These are phyloP conservation scores for Saitozyma podzolica DNA, from an alignment of 768 basidiomycete genomes.

Conservation along the genomic window DNA sequence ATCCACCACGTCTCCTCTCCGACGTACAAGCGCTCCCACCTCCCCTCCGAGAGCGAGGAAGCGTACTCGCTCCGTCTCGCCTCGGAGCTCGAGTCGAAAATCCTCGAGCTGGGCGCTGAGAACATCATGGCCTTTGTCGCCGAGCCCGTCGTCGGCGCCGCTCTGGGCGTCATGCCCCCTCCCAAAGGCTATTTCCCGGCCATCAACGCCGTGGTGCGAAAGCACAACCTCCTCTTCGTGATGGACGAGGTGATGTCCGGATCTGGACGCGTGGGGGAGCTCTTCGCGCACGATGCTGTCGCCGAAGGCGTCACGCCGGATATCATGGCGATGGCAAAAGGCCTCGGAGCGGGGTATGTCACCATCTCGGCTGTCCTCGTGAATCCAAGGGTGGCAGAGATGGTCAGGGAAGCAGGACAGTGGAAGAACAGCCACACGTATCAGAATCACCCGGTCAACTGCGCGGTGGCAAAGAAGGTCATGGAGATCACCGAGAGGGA, in stretches of 20 bases:
- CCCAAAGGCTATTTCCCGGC: conserved; percentile 28
- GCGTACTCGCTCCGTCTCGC: conserved; percentile 22
- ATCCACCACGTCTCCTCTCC: conserved; percentile 20
- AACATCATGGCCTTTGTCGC: conserved; percentile 36
- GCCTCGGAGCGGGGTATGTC: conserved; percentile 27
- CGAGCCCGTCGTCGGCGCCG: conserved; percentile 22
- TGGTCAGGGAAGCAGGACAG: conserved; percentile 15
- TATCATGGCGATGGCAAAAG: conserved; percentile 26
- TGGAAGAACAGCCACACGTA: conserved; percentile 32
- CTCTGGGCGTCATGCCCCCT: conserved; percentile 31
- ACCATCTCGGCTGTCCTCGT: conserved; percentile 22
- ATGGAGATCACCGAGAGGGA: conserved; percentile 28
- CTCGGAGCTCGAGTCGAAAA: conserved; percentile 30
- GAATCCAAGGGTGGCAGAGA: conserved; percentile 11
- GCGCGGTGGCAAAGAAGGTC: conserved; percentile 24
- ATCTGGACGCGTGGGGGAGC: conserved; percentile 16
- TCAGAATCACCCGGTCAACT: conserved; percentile 30
- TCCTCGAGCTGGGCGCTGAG: conserved; percentile 19
- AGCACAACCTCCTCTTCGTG: conserved; percentile 19
- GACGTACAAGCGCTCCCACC: conserved; percentile 18
- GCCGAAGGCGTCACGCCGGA: conserved; percentile 26
- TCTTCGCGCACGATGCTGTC: conserved; percentile 22
- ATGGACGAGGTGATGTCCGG: conserved; percentile 33
- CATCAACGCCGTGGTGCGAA: conserved; percentile 16
- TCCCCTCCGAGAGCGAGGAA: conserved; percentile 48